A percentile compares a stretch with the other conserved stretches of the same genome.
These are phyloP conservation scores for Ophioceras dolichostomum DNA, from an alignment of 2,329 filamentous ascomycete genomes.

Conservation along the genomic window DNA sequence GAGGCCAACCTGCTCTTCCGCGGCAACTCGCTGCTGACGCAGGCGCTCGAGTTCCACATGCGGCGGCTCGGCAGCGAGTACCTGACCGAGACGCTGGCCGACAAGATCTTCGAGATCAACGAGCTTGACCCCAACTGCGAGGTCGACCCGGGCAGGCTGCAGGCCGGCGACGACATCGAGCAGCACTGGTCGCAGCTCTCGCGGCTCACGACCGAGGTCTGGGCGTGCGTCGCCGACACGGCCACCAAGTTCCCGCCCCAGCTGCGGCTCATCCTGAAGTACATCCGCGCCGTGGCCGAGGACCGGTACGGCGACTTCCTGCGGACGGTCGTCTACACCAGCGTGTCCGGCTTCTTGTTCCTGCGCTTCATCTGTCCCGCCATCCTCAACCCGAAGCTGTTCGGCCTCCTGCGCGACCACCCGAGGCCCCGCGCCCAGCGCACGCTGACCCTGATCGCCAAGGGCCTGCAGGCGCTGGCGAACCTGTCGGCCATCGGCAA, in stretches of 20 bases:
- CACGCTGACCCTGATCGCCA: slow-evolving; percentile 83
- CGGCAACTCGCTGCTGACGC: slow-evolving; percentile 87
- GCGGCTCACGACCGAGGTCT: slow-evolving; percentile 67
- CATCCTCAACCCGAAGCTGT: slow-evolving; percentile 90
- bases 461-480: slow-evolving; percentile 79
- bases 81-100: slow-evolving; percentile 72
- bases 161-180: slow-evolving; percentile 55
- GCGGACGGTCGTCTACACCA: slow-evolving; percentile 86
- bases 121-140: slow-evolving; percentile 86
- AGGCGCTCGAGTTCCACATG: slow-evolving; percentile 93
- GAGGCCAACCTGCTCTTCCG: slow-evolving; percentile 94
- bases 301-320: slow-evolving; percentile 91
- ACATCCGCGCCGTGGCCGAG: slow-evolving; percentile 83
- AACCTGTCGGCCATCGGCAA: slow-evolving; percentile 87
- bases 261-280: slow-evolving; percentile 74
- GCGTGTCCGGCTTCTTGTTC: slow-evolving; percentile 89
- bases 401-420: slow-evolving; percentile 72
- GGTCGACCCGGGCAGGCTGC: slow-evolving; percentile 76
- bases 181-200: slow-evolving; percentile 75
- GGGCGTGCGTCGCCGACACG: slow-evolving; percentile 72
- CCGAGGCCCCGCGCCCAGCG: slow-evolving; percentile 73
- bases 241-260: slow-evolving; percentile 66
- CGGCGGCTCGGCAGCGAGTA: slow-evolving; percentile 87
- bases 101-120: slow-evolving; percentile 81
- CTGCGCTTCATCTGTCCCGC: slow-evolving; percentile 91